These are phyloP conservation scores for Talaromyces sp. DNA, from an alignment of 2,329 filamentous ascomycete genomes.

Conservation along the genomic window DNA sequence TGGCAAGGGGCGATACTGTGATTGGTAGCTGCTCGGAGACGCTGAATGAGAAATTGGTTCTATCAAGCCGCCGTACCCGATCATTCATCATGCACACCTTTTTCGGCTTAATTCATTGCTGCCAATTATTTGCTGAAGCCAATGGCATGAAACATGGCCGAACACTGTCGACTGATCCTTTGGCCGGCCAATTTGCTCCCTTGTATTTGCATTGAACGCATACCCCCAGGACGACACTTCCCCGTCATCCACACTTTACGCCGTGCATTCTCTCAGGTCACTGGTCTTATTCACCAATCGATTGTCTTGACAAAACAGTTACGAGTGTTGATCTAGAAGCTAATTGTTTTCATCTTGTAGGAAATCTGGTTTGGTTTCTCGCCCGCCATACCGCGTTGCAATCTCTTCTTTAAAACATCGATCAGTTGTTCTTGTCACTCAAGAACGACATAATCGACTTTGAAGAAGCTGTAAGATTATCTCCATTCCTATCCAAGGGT, in stretches of 20 bases:
- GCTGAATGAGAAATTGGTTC: neutral
- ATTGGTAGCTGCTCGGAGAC: neutral
- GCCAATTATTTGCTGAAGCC: neutral
- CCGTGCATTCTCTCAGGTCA: neutral
- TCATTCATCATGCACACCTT: neutral
- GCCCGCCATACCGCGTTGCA: neutral
- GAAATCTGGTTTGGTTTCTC: slow-evolving; percentile 1
- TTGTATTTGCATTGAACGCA: neutral
- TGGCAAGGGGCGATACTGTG: slow-evolving; percentile 1
- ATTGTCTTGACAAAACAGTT: neutral
- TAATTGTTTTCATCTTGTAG: neutral
- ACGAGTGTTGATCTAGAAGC: neutral
- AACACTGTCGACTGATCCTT: neutral
- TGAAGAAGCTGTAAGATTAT: slow-evolving; percentile 28
- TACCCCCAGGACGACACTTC: neutral
- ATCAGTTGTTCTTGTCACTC: slow-evolving; percentile 13
- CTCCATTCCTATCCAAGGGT: slow-evolving; percentile 23
- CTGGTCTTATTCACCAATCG: neutral
- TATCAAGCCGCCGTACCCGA: neutral
- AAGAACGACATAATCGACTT: slow-evolving; percentile 18
- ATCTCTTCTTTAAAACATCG: neutral
- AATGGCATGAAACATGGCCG: neutral
- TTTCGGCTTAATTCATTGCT: neutral
- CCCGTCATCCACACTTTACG: neutral
- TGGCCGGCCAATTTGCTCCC: neutral